These are phyloP conservation scores for Vitis riparia DNA, from an alignment of 164 flowering plant genomes.

Conservation along the genomic window DNA sequence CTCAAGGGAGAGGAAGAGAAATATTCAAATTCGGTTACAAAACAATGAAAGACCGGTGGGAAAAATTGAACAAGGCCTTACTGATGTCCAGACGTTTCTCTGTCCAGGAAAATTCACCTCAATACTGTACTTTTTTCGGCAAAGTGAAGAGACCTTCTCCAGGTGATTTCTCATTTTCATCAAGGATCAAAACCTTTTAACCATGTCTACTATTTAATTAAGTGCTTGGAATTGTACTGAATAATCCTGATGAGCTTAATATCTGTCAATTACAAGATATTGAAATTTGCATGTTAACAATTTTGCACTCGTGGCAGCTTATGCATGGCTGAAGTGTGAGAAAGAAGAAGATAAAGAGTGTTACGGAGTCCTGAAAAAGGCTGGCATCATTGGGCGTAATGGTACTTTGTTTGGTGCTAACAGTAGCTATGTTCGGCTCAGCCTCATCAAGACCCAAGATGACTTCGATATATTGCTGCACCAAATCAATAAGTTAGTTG, in stretches of 20 bases:
- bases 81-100: conserved; percentile 43
- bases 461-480: conserved; percentile 15
- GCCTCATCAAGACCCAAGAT: conserved; percentile 26
- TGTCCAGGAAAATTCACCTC: conserved; percentile 43
- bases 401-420: conserved; percentile 43
- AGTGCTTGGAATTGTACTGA: too few species aligned
- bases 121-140: conserved; percentile 47
- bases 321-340: conserved; percentile 79
- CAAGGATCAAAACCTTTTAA: background rate
- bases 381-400: conserved; percentile 45
- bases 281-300: background rate
- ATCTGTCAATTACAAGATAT: too few species aligned
- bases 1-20: conserved; percentile 32
- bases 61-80: conserved; percentile 32
- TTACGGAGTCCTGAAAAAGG: conserved; percentile 37
- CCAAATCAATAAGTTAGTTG: too few species aligned
- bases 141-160: conserved; percentile 54
- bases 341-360: conserved; percentile 63
- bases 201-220: too few species aligned
- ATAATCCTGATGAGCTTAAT: too few species aligned
- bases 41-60: conserved; percentile 53
- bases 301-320: conserved; percentile 37
- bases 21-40: conserved; percentile 46
- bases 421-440: conserved; percentile 48
- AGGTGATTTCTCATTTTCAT: conserved; percentile 28